phyloP scores from a whole-genome alignment of 495 filamentous ascomycete species.

The Xylaria castorea region DNA sequence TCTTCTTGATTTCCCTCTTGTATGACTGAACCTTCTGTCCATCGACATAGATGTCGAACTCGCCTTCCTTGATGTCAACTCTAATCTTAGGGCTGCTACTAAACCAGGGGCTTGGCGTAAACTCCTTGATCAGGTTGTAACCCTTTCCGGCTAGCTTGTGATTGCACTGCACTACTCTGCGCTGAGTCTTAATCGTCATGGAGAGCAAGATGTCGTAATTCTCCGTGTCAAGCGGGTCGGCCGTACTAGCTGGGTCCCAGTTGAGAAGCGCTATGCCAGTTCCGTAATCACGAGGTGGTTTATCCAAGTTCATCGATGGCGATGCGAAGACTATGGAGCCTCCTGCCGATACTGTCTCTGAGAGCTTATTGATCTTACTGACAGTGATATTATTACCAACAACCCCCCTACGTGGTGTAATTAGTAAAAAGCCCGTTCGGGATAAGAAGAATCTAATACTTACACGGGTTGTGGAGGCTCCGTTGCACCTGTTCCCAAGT shows the following conservation, averaged over 20 bases:
- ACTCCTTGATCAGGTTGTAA: constrained; percentile 16
- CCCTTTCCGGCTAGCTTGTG: constrained; percentile 14
- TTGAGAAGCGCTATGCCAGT: constrained; percentile 20
- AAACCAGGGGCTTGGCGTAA: constrained; percentile 20
- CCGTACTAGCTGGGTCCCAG: constrained; percentile 17
- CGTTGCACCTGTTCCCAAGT: constrained; percentile 7
- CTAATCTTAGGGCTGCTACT: constrained; percentile 8
- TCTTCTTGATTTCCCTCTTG: constrained; percentile 16
- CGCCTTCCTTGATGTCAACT: constrained; percentile 9
- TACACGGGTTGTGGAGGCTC: constrained; percentile 7
- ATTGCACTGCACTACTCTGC: constrained; percentile 17
- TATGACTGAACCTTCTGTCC: constrained; percentile 13
- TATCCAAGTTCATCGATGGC: constrained; percentile 17
- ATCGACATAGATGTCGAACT: constrained; percentile 17
- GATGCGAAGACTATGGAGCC: constrained; percentile 21
- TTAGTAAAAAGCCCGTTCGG: not conserved
- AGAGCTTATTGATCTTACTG: constrained; percentile 21
- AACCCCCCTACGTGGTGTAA: not conserved
- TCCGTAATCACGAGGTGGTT: constrained; percentile 9
- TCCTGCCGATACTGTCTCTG: constrained; percentile 7
- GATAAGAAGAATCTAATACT: not conserved
- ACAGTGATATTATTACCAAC: constrained; percentile 18
- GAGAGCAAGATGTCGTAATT: constrained; percentile 23
- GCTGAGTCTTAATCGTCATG: constrained; percentile 15
- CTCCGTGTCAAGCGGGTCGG: constrained; percentile 14